Percentiles rank a stretch among this genome's conserved stretches.
These are phyloP conservation scores for Septoria linicola DNA, from an alignment of 2,329 filamentous ascomycete species.

Conservation along the genomic window DNA sequence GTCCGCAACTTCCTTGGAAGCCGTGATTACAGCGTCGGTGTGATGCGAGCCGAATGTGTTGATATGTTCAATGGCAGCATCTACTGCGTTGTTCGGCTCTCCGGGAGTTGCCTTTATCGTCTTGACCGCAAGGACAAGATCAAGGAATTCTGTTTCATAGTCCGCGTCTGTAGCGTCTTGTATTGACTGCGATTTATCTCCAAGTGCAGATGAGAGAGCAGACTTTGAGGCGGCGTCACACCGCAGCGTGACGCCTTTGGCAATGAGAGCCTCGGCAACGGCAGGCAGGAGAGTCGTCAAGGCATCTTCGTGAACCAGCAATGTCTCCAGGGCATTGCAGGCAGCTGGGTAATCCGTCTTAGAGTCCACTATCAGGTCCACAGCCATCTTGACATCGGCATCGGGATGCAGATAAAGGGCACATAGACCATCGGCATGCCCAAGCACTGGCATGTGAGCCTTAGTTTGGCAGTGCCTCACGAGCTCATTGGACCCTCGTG, in stretches of 20 bases:
- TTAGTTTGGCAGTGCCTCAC: constrained; percentile 85
- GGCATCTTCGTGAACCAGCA: constrained; percentile 75
- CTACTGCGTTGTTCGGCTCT: constrained; percentile 44
- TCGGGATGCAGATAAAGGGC: constrained; percentile 78
- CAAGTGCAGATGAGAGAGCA: constrained; percentile 55
- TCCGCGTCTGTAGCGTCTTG: constrained; percentile 68
- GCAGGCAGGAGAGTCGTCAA: constrained; percentile 66
- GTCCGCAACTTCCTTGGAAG: constrained; percentile 66
- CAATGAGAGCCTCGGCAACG: constrained; percentile 71
- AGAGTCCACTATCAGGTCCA: constrained; percentile 78
- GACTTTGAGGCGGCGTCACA: constrained; percentile 72
- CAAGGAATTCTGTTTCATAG: constrained; percentile 86
- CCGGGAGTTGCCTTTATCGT: constrained; percentile 54
- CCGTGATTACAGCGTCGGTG: constrained; percentile 86
- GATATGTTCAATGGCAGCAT: constrained; percentile 80
- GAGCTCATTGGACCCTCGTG: constrained; percentile 84
- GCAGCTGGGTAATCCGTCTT: constrained; percentile 94
- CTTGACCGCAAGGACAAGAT: constrained; percentile 80
- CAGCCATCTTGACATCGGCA: constrained; percentile 70
- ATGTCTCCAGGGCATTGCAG: constrained; percentile 90
- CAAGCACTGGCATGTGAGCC: constrained; percentile 92
- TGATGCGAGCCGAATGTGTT: constrained; percentile 90
- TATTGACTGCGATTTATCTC: constrained; percentile 48
- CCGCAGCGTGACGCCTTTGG: constrained; percentile 75
- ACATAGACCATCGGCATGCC: constrained; percentile 93